Conservation (phyloP, 2,329 filamentous ascomycete genomes). For the Fusarium acutatum region DNA sequence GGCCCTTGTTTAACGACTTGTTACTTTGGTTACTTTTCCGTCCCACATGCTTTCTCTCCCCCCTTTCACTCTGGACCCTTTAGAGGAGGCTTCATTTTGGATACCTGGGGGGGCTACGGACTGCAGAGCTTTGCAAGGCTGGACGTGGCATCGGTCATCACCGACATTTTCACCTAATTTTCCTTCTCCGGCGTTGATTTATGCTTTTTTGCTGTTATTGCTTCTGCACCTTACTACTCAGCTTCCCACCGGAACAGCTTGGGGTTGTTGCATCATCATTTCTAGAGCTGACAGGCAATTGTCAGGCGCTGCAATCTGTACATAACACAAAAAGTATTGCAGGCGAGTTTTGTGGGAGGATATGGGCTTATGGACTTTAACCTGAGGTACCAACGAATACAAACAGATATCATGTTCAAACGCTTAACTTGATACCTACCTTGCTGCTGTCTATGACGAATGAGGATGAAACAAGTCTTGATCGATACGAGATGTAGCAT, state of each 20-base stretch:
- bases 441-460: conserved; percentile 17
- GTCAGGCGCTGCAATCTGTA: conserved; percentile 31
- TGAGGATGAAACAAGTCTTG: conserved; percentile 9
- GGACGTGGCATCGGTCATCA: conserved; percentile 34
- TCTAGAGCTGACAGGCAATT: conserved; percentile 35
- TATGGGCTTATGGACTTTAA: conserved; percentile 11
- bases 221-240: conserved; percentile 2
- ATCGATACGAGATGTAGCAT: conserved; percentile 13
- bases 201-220: neutral
- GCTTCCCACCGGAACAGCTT: conserved; percentile 4
- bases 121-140: conserved; percentile 24
- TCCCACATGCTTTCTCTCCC: conserved; percentile 10
- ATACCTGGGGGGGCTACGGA: neutral
- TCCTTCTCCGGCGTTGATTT: conserved; percentile 30
- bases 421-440: neutral
- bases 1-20: conserved; percentile 29
- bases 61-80: neutral
- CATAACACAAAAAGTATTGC: conserved; percentile 28
- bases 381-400: conserved; percentile 23
- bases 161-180: conserved; percentile 32
- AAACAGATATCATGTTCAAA: conserved; percentile 24
- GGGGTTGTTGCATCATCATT: conserved; percentile 28
- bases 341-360: conserved; percentile 21
- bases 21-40: conserved; percentile 26
- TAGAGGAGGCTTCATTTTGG: neutral